Evolutionary conservation across 140 eudicot genomes (phyloP), one percentile per base, ranked within the genome.

Genomic region (Senecio squalidus): DNA sequence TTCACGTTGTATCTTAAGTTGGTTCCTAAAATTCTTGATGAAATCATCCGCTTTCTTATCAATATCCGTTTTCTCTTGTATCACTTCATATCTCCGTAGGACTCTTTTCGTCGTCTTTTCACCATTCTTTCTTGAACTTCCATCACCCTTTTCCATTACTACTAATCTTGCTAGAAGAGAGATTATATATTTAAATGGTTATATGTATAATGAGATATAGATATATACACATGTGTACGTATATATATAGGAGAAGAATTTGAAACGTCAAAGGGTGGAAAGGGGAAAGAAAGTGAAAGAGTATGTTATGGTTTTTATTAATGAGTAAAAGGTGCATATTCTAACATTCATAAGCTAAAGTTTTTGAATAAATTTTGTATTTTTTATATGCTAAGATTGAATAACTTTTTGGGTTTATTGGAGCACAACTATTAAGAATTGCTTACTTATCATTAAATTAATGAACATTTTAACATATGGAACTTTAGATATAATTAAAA

Each of bases 21-120:
- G 83, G 39, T 78, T 78, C 58, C 79, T 62, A 66, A 85, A 78
- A 22, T 82, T 85, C 26, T 70, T 85, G 78, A 85, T 85, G 62
- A 85, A 85, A 29, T 82, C 89, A 18, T 78, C 86, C 2, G 86
- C 86, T 65, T 14, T 54, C 58, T 70, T 70, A 53, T 82, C 61
- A 10, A 82, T 68, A 22, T 71, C 85, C 1, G 6, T 38, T 46
- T 14, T 55, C 9, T 62, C 76, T n/a, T 40, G 78, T 24, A 59
- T 45, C 55, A 51, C 22, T 47, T 72, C 72, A 64, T 55, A 72
- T 72, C 61, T 43, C 20, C 48, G 28, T 21, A 55, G 55, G 39
- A 64, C 31, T 27, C 55, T 44, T 63, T 18, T 8, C 18, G 44
- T 13, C 47, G 15, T 55, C 55, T 72, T 72, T 47, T 72, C 62